phyloP scores from a whole-genome alignment of 148 eudicot species.

The Vaccinium macrocarpon region DNA sequence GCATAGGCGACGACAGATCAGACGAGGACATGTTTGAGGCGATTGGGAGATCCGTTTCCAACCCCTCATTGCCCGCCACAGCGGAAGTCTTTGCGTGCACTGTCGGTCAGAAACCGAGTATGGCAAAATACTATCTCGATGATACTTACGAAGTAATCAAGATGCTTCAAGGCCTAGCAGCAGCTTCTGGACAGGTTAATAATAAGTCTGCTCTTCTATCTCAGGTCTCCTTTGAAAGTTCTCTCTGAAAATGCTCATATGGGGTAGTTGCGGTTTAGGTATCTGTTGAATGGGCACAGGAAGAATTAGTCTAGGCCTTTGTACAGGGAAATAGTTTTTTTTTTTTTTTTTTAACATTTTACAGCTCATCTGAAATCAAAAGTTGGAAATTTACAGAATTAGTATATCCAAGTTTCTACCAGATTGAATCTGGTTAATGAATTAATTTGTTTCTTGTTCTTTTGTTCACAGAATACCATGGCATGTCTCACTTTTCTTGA shows the following conservation, averaged over 20 bases:
- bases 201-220: conserved; percentile 17
- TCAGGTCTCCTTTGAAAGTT: conserved; percentile 28
- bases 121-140: conserved; percentile 72
- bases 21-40: conserved; percentile 61
- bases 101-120: conserved; percentile 81
- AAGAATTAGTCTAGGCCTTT: not conserved
- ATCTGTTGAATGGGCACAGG: conserved; percentile 8
- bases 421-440: not conserved
- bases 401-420: not conserved
- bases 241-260: conserved; percentile 1
- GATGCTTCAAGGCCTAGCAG: conserved; percentile 54
- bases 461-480: not conserved
- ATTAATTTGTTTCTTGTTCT: not conserved
- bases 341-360: no score
- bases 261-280: not conserved
- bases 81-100: conserved; percentile 70
- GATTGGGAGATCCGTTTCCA: conserved; percentile 32
- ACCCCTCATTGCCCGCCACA: conserved; percentile 29
- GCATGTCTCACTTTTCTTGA: not conserved
- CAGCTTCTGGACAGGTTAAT: conserved; percentile 27
- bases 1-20: conserved; percentile 55
- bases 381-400: conserved; percentile 9
- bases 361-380: conserved; percentile 6
- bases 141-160: conserved; percentile 62
- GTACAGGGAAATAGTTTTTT: conserved; percentile 17